These are phyloP conservation scores for Helichrysum umbraculigerum DNA, from an alignment of 129 eudicot genomes.

Conservation along the genomic window DNA sequence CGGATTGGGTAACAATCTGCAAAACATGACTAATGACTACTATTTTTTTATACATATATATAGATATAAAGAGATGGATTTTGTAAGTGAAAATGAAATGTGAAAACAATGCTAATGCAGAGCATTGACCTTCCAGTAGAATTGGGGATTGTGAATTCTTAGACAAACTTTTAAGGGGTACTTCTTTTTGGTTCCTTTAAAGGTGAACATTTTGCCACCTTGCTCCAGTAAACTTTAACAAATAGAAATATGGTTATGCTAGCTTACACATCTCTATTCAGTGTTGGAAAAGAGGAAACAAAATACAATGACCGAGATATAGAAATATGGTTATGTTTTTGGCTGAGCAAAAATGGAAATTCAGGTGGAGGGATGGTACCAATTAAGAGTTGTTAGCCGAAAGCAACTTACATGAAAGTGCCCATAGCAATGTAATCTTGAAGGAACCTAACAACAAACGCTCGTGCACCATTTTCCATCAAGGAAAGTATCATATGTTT, in stretches of 20 bases:
- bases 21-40: neutral
- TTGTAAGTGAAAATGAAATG: too few species aligned
- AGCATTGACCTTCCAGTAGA: too few species aligned
- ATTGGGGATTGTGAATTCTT: slow-evolving; percentile 76
- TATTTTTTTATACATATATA: too few species aligned
- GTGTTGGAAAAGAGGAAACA: neutral
- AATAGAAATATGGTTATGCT: neutral
- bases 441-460: slow-evolving; percentile 60
- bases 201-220: slow-evolving; percentile 79
- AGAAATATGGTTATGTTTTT: too few species aligned
- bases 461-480: slow-evolving; percentile 71
- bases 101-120: too few species aligned
- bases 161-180: slow-evolving; percentile 48
- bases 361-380: too few species aligned
- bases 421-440: slow-evolving; percentile 56
- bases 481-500: slow-evolving; percentile 90
- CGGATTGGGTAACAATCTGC: slow-evolving; percentile 80
- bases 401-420: slow-evolving; percentile 64
- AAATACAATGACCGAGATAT: too few species aligned
- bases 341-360: too few species aligned
- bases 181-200: slow-evolving; percentile 61
- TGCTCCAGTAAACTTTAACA: slow-evolving; percentile 67
- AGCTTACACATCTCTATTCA: neutral
- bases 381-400: too few species aligned
- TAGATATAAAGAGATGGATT: too few species aligned